A percentile compares a stretch with the other conserved stretches of the same genome.
Evolutionary conservation across 148 eudicot species (phyloP).

Genomic region (Vaccinium corymbosum): DNA sequence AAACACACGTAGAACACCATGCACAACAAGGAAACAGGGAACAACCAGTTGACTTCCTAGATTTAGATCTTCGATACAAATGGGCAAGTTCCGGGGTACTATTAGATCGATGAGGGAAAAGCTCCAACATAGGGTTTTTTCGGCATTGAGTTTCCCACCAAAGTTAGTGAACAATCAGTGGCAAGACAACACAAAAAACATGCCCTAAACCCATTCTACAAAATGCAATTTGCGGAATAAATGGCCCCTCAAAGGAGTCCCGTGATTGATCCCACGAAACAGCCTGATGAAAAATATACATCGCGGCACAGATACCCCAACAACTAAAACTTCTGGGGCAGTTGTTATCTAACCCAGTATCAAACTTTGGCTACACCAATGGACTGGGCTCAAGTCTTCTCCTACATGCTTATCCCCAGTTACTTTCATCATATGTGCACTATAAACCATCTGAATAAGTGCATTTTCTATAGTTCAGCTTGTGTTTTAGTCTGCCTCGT

Average conservation of each 20-base stretch:
- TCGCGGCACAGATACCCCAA: background rate
- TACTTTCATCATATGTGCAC: background rate
- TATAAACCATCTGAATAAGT: background rate
- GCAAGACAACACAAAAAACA: background rate
- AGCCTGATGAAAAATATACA: background rate
- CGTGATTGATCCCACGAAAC: background rate
- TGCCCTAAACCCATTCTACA: background rate
- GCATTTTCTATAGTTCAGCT: background rate
- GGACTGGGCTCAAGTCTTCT: background rate
- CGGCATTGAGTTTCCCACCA: background rate
- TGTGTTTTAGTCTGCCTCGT: background rate
- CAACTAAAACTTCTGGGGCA: background rate
- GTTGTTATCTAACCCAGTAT: background rate
- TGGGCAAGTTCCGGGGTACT: background rate
- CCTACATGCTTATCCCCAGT: background rate
- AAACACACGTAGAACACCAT: background rate
- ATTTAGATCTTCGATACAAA: background rate
- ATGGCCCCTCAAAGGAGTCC: background rate
- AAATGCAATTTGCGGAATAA: background rate
- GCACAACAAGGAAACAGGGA: background rate
- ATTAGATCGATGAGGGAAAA: background rate
- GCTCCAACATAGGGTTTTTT: background rate
- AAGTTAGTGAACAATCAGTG: background rate
- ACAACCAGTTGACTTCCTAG: background rate
- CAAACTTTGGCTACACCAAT: background rate